These are phyloP conservation scores for Rosa chinensis DNA, from an alignment of 306 rosid genomes.

Conservation along the genomic window DNA sequence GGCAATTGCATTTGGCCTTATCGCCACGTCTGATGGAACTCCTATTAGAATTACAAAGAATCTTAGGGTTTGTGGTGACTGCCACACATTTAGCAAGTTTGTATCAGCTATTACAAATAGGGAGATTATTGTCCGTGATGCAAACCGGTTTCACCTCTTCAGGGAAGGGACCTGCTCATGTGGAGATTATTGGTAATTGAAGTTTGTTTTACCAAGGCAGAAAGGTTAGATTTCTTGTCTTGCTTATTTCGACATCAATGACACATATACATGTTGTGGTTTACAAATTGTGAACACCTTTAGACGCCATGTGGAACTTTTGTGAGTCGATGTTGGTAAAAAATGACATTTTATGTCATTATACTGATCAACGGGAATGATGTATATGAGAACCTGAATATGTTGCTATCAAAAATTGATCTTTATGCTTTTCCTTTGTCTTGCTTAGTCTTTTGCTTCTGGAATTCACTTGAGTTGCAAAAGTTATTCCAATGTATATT, in stretches of 20 bases:
- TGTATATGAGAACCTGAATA: neutral
- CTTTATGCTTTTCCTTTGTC: neutral
- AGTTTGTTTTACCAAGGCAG: neutral
- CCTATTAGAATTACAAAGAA: constrained; percentile 75
- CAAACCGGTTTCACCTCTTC: constrained; percentile 81
- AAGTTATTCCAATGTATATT: neutral
- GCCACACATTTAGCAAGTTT: constrained; percentile 68
- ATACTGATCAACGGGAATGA: neutral
- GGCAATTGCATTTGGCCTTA: constrained; percentile 76
- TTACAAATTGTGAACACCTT: neutral
- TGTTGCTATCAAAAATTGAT: neutral
- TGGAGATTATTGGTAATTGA: constrained; percentile 65
- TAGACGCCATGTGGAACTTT: neutral
- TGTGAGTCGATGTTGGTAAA: neutral
- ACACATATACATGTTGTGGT: neutral
- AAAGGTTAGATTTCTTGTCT: constrained; percentile 1
- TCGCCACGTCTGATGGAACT: constrained; percentile 39
- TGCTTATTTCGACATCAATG: neutral
- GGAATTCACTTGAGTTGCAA: neutral
- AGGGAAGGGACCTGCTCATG: constrained; percentile 64
- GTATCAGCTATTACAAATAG: constrained; percentile 53
- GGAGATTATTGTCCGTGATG: constrained; percentile 60
- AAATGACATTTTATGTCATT: neutral
- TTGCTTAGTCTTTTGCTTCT: neutral
- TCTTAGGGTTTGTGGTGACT: constrained; percentile 81